Conservation (phyloP, 1,284 basidiomycete species). For the Filobasidium uniguttulatum region DNA sequence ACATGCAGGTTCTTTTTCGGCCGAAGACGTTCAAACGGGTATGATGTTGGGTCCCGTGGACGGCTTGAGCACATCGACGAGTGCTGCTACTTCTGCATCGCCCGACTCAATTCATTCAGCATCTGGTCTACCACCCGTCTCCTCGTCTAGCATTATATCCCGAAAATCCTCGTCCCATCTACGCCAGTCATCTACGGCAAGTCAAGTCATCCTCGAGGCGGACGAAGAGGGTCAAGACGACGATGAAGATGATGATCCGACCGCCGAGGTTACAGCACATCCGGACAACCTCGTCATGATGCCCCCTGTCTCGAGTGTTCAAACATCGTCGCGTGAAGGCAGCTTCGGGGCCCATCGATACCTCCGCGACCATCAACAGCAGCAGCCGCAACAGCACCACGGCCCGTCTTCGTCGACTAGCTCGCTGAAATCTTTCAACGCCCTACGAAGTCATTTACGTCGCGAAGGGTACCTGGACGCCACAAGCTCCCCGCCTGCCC, state of each 20-base stretch:
- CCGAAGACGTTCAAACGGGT: slow-evolving; percentile 77
- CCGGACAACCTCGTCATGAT: too few relatives aligned
- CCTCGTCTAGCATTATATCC: background rate
- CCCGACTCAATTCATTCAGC: too few relatives aligned
- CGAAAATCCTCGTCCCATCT: background rate
- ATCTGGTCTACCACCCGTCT: slow-evolving; percentile 3
- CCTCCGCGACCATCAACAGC: background rate
- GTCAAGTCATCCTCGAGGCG: slow-evolving; percentile 14
- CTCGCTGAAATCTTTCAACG: background rate
- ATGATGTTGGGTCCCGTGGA: slow-evolving; percentile 49
- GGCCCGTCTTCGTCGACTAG: slow-evolving; percentile 5
- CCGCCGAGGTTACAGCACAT: background rate
- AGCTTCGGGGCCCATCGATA: background rate
- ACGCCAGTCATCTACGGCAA: slow-evolving; percentile 6
- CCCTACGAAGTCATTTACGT: slow-evolving; percentile 12
- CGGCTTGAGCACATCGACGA: slow-evolving; percentile 7
- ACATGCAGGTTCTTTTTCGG: slow-evolving; percentile 84
- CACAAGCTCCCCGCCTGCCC: too few relatives aligned
- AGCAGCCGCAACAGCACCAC: background rate
- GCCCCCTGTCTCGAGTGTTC: background rate
- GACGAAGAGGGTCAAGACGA: slow-evolving; percentile 15
- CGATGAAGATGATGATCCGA: slow-evolving; percentile 14
- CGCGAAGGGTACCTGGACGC: slow-evolving; percentile 9
- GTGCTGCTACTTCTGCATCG: too few relatives aligned
- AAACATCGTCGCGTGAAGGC: background rate